Percentiles rank a stretch among this genome's conserved stretches.
Conservation (phyloP, 202 grass and related monocot genomes). For the Eragrostis tef region DNA sequence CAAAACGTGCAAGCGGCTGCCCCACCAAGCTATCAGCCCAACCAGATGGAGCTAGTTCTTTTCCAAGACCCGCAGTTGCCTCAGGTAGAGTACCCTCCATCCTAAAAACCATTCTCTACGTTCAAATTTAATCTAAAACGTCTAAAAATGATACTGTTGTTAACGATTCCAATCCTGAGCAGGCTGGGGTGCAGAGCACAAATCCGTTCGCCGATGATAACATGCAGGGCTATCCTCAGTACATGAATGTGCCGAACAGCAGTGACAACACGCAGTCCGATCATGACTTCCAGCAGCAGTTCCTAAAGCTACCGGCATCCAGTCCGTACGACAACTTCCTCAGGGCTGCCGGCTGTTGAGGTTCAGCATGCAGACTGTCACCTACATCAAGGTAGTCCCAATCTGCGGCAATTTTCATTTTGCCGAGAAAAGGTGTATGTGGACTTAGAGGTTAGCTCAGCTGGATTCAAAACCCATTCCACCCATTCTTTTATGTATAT, state of each 20-base stretch:
- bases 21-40: slow-evolving; percentile 17
- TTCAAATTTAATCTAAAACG: not conserved
- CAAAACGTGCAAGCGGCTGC: slow-evolving; percentile 42
- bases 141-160: slow-evolving; percentile 1
- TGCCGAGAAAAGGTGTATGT: not conserved
- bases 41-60: slow-evolving; percentile 43
- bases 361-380: not conserved
- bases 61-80: slow-evolving; percentile 33
- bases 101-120: not conserved
- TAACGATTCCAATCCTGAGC: slow-evolving; percentile 28
- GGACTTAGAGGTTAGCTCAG: slow-evolving; percentile 41
- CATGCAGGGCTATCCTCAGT: slow-evolving; percentile 49
- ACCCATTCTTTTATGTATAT: slow-evolving; percentile 42
- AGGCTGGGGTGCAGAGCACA: slow-evolving; percentile 49
- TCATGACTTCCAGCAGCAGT: slow-evolving; percentile 49
- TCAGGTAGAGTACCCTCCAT: slow-evolving; percentile 48
- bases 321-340: slow-evolving; percentile 93
- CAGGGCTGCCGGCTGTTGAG: slow-evolving; percentile 74
- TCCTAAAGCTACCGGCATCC: slow-evolving; percentile 75
- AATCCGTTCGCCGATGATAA: slow-evolving; percentile 79
- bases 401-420: slow-evolving; percentile 3
- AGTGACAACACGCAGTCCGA: slow-evolving; percentile 3
- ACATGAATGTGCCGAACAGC: slow-evolving; percentile 26
- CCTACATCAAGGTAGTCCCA: not conserved
- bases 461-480: slow-evolving; percentile 42